Conservation (phyloP, 2,329 filamentous ascomycete genomes). For the Beauveria medogensis region DNA sequence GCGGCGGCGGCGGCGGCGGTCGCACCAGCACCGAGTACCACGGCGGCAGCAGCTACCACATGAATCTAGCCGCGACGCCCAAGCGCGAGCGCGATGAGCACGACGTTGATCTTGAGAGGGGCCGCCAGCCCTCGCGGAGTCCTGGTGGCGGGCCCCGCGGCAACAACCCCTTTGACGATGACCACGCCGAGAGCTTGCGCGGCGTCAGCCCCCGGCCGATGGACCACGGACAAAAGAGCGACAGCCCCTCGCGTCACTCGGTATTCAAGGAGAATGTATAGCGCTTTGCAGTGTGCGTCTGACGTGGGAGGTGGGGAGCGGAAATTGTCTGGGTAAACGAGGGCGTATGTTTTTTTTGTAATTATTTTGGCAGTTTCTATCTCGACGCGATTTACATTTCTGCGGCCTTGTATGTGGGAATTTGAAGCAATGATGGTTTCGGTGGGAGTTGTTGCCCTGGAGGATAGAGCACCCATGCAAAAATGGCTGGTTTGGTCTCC, state of each 20-base stretch:
- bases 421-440: background rate
- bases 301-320: slow-evolving; percentile 4
- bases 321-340: background rate
- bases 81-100: slow-evolving; percentile 23
- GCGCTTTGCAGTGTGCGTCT: background rate
- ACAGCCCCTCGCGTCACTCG: slow-evolving; percentile 38
- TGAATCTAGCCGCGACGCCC: slow-evolving; percentile 37
- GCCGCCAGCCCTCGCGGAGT: slow-evolving; percentile 32
- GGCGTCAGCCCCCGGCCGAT: slow-evolving; percentile 73
- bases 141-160: slow-evolving; percentile 28
- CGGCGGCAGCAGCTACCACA: slow-evolving; percentile 37
- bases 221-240: slow-evolving; percentile 32
- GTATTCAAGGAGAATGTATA: slow-evolving; percentile 64
- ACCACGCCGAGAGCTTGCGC: slow-evolving; percentile 51
- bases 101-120: slow-evolving; percentile 22
- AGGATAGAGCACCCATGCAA: background rate
- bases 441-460: background rate
- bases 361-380: background rate
- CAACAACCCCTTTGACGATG: slow-evolving; percentile 65
- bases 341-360: background rate
- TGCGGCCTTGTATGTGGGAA: background rate
- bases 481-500: background rate
- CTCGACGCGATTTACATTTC: background rate
- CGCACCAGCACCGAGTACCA: slow-evolving; percentile 24
- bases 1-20: slow-evolving; percentile 12